Base-by-base conservation (phyloP, 2,329 filamentous ascomycete species). In the Didymosphaeria variabile region DNA sequence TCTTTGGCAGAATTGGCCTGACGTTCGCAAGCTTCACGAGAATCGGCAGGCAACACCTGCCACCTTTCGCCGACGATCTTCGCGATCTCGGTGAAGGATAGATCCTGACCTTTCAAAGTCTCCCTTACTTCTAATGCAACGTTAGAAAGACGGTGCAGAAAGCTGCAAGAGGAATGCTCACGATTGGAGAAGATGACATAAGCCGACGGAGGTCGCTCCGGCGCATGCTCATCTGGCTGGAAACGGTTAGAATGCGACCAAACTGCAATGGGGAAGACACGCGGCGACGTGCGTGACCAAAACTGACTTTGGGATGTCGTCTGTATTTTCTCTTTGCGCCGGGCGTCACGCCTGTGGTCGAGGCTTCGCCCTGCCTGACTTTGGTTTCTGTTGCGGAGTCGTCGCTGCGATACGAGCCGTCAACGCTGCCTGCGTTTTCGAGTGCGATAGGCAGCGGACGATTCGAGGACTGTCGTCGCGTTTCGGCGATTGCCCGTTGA, bases 181-280 rank as follows among this genome's bases (percentile, higher is more conserved):
- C 90, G 91, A 70, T 94, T 94, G 0, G 92, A 94, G 72, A 95
- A 95, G 17, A 94, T 86, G 13, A 94, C 92, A 79, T 94, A 94
- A 53, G 91, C 92, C 5, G 91, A 94, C 0, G 91, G 90, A 1
- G 92, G 91, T 26, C 91, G 84, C 72, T 94, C 91, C 1, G 92
- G 92, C 0, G 91, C 91, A 79, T 92, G 88, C 60, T 93, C 90
- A 68, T 95, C 92, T 3, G 91, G 84, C 87, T 92, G 72, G 31
- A 23, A 19, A 6, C 55, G 12, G 61, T 74, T 60, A 75, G 69
- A 59, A 57, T 32, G 5, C 19, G 19, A 49, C 59, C 29, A 36
- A 52, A n/a, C 9, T 31, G 46, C 26, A 31, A 23, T n/a, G 23
- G 44, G 45, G 5, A 31, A 13, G 55, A n/a, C 19, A 21, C 9